These are phyloP conservation scores for Geranium brycei DNA, from an alignment of 345 rosid genomes.

Conservation along the genomic window DNA sequence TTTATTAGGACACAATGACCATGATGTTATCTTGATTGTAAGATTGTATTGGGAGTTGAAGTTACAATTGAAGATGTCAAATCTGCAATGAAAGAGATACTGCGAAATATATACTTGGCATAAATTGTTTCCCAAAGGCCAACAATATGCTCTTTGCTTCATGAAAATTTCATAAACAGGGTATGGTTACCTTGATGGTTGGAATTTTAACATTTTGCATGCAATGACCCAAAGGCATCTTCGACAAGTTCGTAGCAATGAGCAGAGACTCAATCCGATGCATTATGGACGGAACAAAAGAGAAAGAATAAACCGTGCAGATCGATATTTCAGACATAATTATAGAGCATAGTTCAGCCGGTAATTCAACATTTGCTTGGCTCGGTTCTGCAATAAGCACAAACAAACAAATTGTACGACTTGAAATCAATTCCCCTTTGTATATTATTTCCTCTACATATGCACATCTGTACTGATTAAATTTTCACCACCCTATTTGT, in stretches of 20 bases:
- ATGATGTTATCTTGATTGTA: no score
- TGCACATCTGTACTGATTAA: not conserved
- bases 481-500: no score
- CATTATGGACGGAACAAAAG: slow-evolving; percentile 69
- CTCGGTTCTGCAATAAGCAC: slow-evolving; percentile 32
- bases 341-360: slow-evolving; percentile 70
- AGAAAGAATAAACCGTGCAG: slow-evolving; percentile 51
- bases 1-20: not conserved
- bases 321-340: slow-evolving; percentile 54
- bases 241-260: slow-evolving; percentile 53
- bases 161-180: not conserved
- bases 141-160: not conserved
- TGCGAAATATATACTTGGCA: no score
- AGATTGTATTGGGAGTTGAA: not conserved
- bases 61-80: not conserved
- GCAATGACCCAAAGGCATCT: slow-evolving; percentile 26
- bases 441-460: not conserved
- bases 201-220: slow-evolving; percentile 43
- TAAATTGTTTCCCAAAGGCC: no score
- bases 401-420: not conserved
- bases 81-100: not conserved
- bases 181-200: slow-evolving; percentile 43
- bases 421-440: not conserved
- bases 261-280: slow-evolving; percentile 70
- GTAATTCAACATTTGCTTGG: slow-evolving; percentile 48